Evolutionary conservation across 176 grass and related monocot species (phyloP), one percentile per base, ranked within the genome.

Genomic region (Alloteropsis semialata): DNA sequence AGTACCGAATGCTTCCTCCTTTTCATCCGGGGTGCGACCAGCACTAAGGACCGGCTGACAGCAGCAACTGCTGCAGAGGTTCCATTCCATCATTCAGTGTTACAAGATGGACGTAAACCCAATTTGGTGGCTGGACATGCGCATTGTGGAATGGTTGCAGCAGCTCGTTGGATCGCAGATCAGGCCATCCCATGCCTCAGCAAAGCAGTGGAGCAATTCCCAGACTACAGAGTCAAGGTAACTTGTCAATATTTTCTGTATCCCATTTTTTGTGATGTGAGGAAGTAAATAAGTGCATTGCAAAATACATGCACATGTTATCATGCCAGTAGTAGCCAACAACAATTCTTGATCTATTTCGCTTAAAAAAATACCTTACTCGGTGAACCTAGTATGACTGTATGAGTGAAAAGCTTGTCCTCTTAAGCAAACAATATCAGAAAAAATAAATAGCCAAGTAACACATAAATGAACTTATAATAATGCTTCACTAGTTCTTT

Each of bases 151-250:
- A 94, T 98, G 92, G 84, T 86, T 69, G 88, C 84, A 79, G 88
- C 95, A 13, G 95, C 95, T 77, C 90, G 88, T 38, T 94, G 95
- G 92, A 87, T 92, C 42, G 87, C 90, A 66, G 84, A 97, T 76
- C 53, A 85, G 79, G 78, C 86, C 21, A 92, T 88, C 80, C 92
- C 92, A 4, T 91, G 58, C 46, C 84, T 97, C 13, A 80, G 54
- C 7, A 90, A 77, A 68, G 88, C 87, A 72, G 28, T 97, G 21
- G 76, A 79, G 69, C 72, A 54, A 69, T 91, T 78, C 67, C 90
- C 90, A 77, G 71, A 92, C 29, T 91, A 91, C 69, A 84, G 57
- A 88, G 37, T 97, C 76, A 94, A 92, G 92, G 92, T 91, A 84
- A 45, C 13, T 56, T 27, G 37, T 11, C 65, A 25, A 48, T 81